Evolutionary conservation across 257 asterid genomes (phyloP).

Genomic region (Lycium ferocissimum): DNA sequence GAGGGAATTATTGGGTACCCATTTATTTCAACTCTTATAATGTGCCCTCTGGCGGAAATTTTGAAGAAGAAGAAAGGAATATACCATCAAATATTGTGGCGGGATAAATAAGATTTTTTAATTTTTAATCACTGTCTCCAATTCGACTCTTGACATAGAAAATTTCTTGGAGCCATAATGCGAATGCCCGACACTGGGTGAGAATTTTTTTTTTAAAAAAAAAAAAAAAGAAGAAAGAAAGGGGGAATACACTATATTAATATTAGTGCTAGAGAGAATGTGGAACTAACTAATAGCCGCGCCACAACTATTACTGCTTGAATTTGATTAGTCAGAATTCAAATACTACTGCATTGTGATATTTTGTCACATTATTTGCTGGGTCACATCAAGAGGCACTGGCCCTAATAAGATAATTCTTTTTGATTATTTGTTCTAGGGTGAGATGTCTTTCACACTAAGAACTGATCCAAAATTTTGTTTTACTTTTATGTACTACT

Average conservation of each 20-base stretch:
- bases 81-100: no score
- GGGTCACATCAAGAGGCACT: constrained; percentile 6
- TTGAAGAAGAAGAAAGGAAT: background rate
- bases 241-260: no score
- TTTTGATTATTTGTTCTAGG: background rate
- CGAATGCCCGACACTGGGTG: no score
- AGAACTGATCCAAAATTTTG: background rate
- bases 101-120: no score
- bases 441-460: constrained; percentile 5
- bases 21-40: background rate
- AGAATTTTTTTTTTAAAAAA: no score
- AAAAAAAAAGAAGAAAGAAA: no score
- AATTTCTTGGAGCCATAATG: no score
- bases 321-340: background rate
- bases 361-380: constrained; percentile 14
- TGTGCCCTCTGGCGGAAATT: background rate
- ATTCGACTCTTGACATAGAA: no score
- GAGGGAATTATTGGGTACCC: no score
- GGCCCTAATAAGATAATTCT: background rate
- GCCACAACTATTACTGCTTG: background rate
- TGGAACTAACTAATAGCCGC: background rate
- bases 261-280: background rate
- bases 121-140: no score
- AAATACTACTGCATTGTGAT: background rate
- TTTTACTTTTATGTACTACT: background rate